Percentiles rank a stretch among this genome's conserved stretches.
These are phyloP conservation scores for Cryptococcus sp. DNA, from an alignment of 1,284 basidiomycete species.

Conservation along the genomic window DNA sequence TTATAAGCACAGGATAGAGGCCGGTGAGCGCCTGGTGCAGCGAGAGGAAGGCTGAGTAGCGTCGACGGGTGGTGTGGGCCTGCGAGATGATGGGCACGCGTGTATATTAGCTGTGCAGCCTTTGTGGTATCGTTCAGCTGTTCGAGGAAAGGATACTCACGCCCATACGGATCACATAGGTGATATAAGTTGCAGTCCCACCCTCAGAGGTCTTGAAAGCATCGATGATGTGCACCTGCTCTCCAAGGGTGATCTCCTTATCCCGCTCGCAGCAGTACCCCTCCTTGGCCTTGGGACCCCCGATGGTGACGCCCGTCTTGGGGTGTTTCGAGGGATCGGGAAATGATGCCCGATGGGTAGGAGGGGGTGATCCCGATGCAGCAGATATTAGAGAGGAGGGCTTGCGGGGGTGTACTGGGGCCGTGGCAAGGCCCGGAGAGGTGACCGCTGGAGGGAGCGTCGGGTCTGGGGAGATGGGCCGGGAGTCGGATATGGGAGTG, in stretches of 20 bases:
- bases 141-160: constrained; percentile 55
- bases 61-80: constrained; percentile 78
- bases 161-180: constrained; percentile 87
- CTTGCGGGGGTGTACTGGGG: constrained; percentile 11
- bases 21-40: constrained; percentile 77
- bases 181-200: constrained; percentile 83
- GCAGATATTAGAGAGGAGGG: constrained; percentile 35
- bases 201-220: constrained; percentile 91
- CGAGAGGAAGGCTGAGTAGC: constrained; percentile 97
- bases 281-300: constrained; percentile 42
- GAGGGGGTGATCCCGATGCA: constrained; percentile 44
- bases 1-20: constrained; percentile 92
- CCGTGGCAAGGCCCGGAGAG: constrained; percentile 3
- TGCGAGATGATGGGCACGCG: constrained; percentile 42
- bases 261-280: constrained; percentile 49
- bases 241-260: constrained; percentile 42
- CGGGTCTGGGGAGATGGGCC: constrained; percentile 8
- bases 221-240: constrained; percentile 65
- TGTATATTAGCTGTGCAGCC: no score
- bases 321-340: constrained; percentile 44
- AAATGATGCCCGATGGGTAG: constrained; percentile 46
- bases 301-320: constrained; percentile 30
- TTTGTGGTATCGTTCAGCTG: no score
- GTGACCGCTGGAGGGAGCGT: constrained; percentile 10
- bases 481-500: constrained; percentile 1